Evolutionary conservation across 176 grass and related monocot species (phyloP), one percentile per base, ranked within the genome.

Genomic region (Aegilops tauschii): DNA sequence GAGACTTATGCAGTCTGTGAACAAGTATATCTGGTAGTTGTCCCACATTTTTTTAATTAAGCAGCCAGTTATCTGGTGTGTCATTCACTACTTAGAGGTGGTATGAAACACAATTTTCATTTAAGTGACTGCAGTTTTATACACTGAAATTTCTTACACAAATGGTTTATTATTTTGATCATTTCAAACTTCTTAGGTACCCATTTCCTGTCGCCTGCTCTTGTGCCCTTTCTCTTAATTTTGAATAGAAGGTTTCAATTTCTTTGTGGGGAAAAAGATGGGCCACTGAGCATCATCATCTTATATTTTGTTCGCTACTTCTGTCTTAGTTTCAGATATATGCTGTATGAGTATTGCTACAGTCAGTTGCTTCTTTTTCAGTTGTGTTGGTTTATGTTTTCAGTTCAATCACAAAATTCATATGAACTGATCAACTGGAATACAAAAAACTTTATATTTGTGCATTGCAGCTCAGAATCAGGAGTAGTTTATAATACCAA

Each of bases 141-240:
- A 21, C 6, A 65, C 4, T 52, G 49, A 76, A 76, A 30, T 28
- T 75, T 50, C 72, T 50, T 50, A 18, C 25, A 29, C 72, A 73
- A 12, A 54, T 54, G 45, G 9, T 87, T 64, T 87, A 66, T 2
- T 75, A 21, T 74, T 81, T 74, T 29, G 34, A 20, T 12, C 29
- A 84, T 84, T 76, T 50, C 12, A 10, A 76, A 63, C 85, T 34
- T 79, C 5, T 45, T 86, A 3, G 16, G 20, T 37, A 79, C 69
- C 62, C 31, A 21, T 69, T 52, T 40, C 45, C 31, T 79, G 16
- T 69, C 7, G 21, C 12, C 35, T 64, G 23, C 30, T 28, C 61
- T 80, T 64, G 18, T 81, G 35, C 44, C 20, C 30, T 28, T 37
- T 35, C 30, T 21, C 20, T 78, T 78, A 54, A 78, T 23, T 61